phyloP scores from a whole-genome alignment of 805 yeast species.

The Candida maris region DNA sequence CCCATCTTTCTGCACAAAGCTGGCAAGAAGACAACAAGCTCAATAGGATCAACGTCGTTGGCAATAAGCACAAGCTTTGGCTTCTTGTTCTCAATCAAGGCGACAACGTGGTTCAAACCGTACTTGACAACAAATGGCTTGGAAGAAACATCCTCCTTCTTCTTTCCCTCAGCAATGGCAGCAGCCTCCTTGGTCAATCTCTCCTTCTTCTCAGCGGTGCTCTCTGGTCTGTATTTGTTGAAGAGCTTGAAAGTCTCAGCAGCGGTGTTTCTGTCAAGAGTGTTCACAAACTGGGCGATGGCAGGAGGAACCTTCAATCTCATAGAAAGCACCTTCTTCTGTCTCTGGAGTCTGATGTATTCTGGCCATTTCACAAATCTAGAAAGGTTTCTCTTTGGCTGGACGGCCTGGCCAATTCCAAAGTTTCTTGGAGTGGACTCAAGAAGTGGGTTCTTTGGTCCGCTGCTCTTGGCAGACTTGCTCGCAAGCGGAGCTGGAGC shows the following conservation, averaged over 20 bases:
- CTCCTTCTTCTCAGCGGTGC: conserved; percentile 96
- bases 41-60: conserved; percentile 98
- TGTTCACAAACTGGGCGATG: conserved; percentile 92
- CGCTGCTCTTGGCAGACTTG: conserved; percentile 51
- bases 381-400: conserved; percentile 92
- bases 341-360: conserved; percentile 97
- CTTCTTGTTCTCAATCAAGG: conserved; percentile 97
- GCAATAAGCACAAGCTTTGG: conserved; percentile 96
- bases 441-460: conserved; percentile 74
- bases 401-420: conserved; percentile 95
- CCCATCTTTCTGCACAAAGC: conserved; percentile 99
- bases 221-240: conserved; percentile 99
- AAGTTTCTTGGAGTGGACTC: conserved; percentile 88
- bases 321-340: conserved; percentile 90
- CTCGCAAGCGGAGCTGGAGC: conserved; percentile 98
- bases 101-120: conserved; percentile 99
- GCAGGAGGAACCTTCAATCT: conserved; percentile 99
- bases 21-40: conserved; percentile 94
- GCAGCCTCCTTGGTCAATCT: conserved; percentile 99
- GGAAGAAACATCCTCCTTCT: conserved; percentile 93
- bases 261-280: conserved; percentile 98
- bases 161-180: conserved; percentile 97
- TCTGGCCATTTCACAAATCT: conserved; percentile 99
- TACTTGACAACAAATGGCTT: conserved; percentile 96
- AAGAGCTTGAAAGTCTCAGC: conserved; percentile 93